Evolutionary conservation across 2,329 filamentous ascomycete species (phyloP).

Genomic region (Chalara sp.): DNA sequence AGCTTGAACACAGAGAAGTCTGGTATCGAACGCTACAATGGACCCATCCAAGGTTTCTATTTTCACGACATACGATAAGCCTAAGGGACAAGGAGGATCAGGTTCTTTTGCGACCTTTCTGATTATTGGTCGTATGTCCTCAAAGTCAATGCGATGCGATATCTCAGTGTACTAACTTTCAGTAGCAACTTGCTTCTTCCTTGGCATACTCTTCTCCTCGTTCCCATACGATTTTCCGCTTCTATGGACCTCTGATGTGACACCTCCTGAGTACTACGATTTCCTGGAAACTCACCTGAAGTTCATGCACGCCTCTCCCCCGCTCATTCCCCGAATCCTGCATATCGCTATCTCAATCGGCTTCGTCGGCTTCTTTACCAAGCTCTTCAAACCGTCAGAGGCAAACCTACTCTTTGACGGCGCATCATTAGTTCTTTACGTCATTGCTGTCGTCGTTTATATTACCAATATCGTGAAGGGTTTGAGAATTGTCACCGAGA

Average conservation of each 20-base stretch:
- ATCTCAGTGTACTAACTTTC: conserved; percentile 10
- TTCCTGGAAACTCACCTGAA: conserved; percentile 84
- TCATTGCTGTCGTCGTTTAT: conserved; percentile 87
- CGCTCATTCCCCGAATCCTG: conserved; percentile 86
- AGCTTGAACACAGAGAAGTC: too few relatives aligned
- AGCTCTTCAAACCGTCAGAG: conserved; percentile 90
- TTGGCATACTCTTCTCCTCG: conserved; percentile 82
- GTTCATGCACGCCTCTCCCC: conserved; percentile 86
- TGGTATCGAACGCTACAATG: conserved; percentile 10
- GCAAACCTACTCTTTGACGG: conserved; percentile 93
- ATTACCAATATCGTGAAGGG: conserved; percentile 96
- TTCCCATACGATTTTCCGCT: conserved; percentile 75
- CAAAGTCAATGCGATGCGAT: conserved; percentile 3
- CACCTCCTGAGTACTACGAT: conserved; percentile 65
- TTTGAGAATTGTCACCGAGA: conserved; percentile 71
- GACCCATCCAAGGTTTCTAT: conserved; percentile 25
- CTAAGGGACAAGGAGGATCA: conserved; percentile 34
- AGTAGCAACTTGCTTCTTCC: conserved; percentile 87
- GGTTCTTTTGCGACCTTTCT: conserved; percentile 91
- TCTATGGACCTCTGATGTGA: conserved; percentile 65
- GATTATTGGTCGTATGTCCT: conserved; percentile 79
- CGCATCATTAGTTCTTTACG: conserved; percentile 64
- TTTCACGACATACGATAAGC: conserved; percentile 28
- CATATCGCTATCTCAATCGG: conserved; percentile 88
- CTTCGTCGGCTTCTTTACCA: conserved; percentile 81